Evolutionary conservation across 2,329 filamentous ascomycete species (phyloP), one percentile per base, ranked within the genome.

Genomic region (Fusarium nygamai): DNA sequence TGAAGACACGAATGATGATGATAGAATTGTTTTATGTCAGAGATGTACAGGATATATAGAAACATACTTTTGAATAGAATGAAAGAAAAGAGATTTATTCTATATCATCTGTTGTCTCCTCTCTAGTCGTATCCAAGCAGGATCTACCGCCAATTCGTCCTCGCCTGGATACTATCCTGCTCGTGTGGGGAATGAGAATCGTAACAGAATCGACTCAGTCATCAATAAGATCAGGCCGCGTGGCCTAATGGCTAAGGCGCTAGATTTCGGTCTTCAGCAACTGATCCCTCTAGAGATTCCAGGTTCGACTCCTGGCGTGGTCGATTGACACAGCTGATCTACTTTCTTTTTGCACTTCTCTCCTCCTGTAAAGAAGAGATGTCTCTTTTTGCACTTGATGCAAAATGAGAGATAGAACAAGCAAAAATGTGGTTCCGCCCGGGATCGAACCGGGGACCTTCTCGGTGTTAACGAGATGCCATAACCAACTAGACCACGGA

Each of bases 391-490:
- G 2, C 8, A 1, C 24, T 19, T 56, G 2, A 29, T 8, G 34
- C 8, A 41, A n/a, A n/a, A 29, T 13, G 13, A 44, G 9, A 20
- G 14, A 7, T 24, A 24, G 12, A 43, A 47, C 2, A 8, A 29
- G 46, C 54, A 68, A 68, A 68, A 68, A 48, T 43, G 41, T 61
- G 63, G 54, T 68, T 68, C 65, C 63, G 65, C 63, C 65, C 63
- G 63, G 65, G 63, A 67, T 68, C 36, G 46, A 68, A 61, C 63
- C 65, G 65, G 65, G 63, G 65, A 67, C 47, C 63, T 68, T 67
- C 63, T 68, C 63, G 63, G 65, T 68, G 65, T 68, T 67, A 68
- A 68, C 54, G 63, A 67, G 65, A 68, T 67, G 65, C 63, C 65
- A 67, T 67, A 54, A 68, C 65, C 63, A 68, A 68, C 65, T 68